phyloP scores from a whole-genome alignment of 2,329 filamentous ascomycete genomes.

The Penicillium italicum region DNA sequence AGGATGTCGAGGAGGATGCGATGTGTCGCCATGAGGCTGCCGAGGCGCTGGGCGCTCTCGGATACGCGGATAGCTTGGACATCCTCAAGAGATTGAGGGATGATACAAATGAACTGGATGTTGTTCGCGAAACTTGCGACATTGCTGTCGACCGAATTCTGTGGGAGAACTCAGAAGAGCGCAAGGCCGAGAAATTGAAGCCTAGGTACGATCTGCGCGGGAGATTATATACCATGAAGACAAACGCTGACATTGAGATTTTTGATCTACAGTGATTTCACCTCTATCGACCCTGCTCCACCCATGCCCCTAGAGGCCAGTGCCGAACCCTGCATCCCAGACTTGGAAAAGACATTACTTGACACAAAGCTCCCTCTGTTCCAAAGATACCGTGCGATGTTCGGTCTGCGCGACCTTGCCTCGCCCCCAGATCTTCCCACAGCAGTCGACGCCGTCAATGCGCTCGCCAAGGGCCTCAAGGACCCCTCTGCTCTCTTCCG shows the following conservation, averaged over 20 bases:
- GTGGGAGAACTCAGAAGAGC: constrained; percentile 78
- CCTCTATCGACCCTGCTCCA: constrained; percentile 91
- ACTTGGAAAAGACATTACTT: constrained; percentile 73
- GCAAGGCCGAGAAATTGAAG: constrained; percentile 71
- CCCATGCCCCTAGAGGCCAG: constrained; percentile 68
- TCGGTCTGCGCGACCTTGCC: constrained; percentile 88
- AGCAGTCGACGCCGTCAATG: constrained; percentile 78
- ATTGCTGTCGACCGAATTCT: constrained; percentile 91
- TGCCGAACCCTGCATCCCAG: constrained; percentile 60
- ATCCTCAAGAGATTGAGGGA: constrained; percentile 72
- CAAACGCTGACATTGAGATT: constrained; percentile 21
- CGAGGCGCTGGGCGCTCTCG: constrained; percentile 86
- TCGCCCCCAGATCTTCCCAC: constrained; percentile 89
- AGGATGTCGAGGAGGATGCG: constrained; percentile 75
- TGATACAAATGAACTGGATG: constrained; percentile 68
- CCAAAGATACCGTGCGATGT: constrained; percentile 95
- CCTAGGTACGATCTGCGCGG: constrained; percentile 60
- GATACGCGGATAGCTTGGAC: constrained; percentile 68
- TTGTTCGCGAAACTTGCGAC: constrained; percentile 93
- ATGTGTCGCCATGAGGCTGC: constrained; percentile 98
- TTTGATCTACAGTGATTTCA: constrained; percentile 69
- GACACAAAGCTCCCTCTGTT: constrained; percentile 79
- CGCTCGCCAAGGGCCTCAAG: constrained; percentile 77
- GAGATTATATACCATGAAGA: constrained; percentile 1
- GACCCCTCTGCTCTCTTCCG: constrained; percentile 91